These are phyloP conservation scores for Aspergillus cavernicola DNA, from an alignment of 495 filamentous ascomycete species.

Conservation along the genomic window DNA sequence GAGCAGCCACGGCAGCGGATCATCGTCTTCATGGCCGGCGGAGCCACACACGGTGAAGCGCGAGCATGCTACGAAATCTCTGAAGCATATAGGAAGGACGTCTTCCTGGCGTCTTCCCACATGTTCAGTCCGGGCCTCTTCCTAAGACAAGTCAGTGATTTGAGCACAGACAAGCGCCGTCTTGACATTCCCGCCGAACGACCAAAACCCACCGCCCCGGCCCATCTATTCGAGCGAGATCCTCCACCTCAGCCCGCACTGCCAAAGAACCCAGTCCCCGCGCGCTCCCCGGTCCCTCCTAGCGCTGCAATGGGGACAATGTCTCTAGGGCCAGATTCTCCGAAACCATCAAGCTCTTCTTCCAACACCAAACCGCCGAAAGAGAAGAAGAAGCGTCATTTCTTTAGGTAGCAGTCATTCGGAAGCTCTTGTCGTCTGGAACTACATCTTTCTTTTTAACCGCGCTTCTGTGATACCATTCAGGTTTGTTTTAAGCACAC, in stretches of 20 bases:
- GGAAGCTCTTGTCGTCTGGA: not conserved
- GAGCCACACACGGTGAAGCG: conserved; percentile 87
- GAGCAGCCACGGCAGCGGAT: conserved; percentile 85
- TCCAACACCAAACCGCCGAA: conserved; percentile 29
- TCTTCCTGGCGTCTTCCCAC: conserved; percentile 89
- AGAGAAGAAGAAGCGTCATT: conserved; percentile 54
- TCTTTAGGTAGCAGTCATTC: conserved; percentile 55
- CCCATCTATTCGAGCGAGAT: conserved; percentile 81
- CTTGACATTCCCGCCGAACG: conserved; percentile 79
- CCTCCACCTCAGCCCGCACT: conserved; percentile 40
- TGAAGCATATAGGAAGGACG: conserved; percentile 63
- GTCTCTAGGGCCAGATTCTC: conserved; percentile 44
- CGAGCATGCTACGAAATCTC: conserved; percentile 87
- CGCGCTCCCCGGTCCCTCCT: conserved; percentile 52
- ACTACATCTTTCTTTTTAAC: conserved; percentile 7
- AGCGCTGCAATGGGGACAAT: conserved; percentile 55
- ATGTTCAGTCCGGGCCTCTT: conserved; percentile 83
- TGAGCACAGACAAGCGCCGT: conserved; percentile 67
- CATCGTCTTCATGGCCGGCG: conserved; percentile 94
- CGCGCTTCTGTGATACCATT: conserved; percentile 41
- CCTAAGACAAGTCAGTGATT: conserved; percentile 73
- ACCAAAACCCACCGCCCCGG: conserved; percentile 75
- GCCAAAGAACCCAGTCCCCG: conserved; percentile 33
- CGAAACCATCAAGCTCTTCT: conserved; percentile 25
- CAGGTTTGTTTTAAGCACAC: conserved; percentile 18